phyloP scores from a whole-genome alignment of 2,329 filamentous ascomycete species.

The Tolypocladium guangdongense region DNA sequence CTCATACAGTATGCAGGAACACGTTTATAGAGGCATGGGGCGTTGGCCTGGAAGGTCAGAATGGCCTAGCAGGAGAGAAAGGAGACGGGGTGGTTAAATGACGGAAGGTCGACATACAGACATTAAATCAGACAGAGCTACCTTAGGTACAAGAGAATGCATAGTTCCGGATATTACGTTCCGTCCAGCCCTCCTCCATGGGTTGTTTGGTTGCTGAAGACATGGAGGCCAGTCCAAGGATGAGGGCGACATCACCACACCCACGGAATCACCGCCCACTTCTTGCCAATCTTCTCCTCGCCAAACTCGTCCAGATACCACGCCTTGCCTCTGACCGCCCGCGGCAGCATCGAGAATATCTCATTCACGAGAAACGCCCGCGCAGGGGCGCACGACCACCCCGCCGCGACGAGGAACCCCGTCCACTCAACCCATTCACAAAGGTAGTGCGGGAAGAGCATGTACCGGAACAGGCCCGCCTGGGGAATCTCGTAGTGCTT shows the following conservation, averaged over 20 bases:
- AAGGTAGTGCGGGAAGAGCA: slow-evolving; percentile 90
- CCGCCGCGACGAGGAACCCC: slow-evolving; percentile 72
- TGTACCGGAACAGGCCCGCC: slow-evolving; percentile 68
- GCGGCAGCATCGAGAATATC: slow-evolving; percentile 77
- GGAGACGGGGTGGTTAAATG: too few species aligned
- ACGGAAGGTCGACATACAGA: too few species aligned
- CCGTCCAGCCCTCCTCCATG: too few species aligned
- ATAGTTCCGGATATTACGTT: too few species aligned
- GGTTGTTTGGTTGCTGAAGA: too few species aligned
- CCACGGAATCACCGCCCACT: slow-evolving; percentile 57
- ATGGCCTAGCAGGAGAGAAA: too few species aligned
- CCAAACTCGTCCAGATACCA: slow-evolving; percentile 92
- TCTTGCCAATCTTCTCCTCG: slow-evolving; percentile 61
- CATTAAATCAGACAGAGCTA: too few species aligned
- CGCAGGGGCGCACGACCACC: slow-evolving; percentile 59
- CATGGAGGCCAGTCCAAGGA: too few species aligned
- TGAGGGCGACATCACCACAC: background rate
- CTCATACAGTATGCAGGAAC: too few species aligned
- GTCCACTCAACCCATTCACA: slow-evolving; percentile 95
- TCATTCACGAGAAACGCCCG: slow-evolving; percentile 79
- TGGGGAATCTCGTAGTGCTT: slow-evolving; percentile 84
- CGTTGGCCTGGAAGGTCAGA: too few species aligned
- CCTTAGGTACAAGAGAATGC: too few species aligned
- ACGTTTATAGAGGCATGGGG: too few species aligned
- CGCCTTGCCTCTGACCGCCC: slow-evolving; percentile 65